Evolutionary conservation across 306 rosid species (phyloP), one percentile per base, ranked within the genome.

Genomic region (Purshia tridentata): DNA sequence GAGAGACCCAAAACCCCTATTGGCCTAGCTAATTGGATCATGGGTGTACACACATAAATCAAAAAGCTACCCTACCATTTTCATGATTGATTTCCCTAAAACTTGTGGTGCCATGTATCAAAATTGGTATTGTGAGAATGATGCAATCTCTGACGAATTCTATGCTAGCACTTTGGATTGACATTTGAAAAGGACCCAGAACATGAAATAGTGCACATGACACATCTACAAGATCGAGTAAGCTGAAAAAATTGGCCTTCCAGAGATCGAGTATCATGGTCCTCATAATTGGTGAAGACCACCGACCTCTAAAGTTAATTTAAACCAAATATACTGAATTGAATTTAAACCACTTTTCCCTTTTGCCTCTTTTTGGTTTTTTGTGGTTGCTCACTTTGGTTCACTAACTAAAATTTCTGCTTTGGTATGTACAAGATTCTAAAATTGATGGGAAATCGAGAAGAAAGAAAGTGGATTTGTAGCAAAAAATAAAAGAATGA

Each of bases 291-390:
- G 23, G 54, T 47, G 13, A 47, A 66, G 56, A 47, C 56, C 70
- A 66, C 70, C 56, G 56, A 23, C 70, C 19, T 65, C 53, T 20
- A 65, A 65, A 65, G 50, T 46, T 46, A 46, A 11, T 9, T 3
- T 29, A 29, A 29, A 29, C 35, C 35, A 29, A 29, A n/a, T n/a
- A n/a, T 29, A 29, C 35, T 29, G 35, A 29, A 29, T 29, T 29
- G 35, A 29, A 29, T 29, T 29, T 29, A 29, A 29, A 29, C 35
- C 35, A 29, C 19, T 35, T 44, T 14, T 59, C 19, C 35, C 35
- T 3, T 59, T 40, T 40, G 4, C 10, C 11, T 15, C 7, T 15
- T n/a, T 41, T 37, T 18, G 19, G 48, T 39, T 0, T 52, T 12
- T 40, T 69, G 61, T 54, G 74, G 39, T n/a, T 42, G 46, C 57